A percentile compares a stretch with the other conserved stretches of the same genome.
Evolutionary conservation across 495 filamentous ascomycete genomes (phyloP).

Genomic region (Pyrenula aspistea): DNA sequence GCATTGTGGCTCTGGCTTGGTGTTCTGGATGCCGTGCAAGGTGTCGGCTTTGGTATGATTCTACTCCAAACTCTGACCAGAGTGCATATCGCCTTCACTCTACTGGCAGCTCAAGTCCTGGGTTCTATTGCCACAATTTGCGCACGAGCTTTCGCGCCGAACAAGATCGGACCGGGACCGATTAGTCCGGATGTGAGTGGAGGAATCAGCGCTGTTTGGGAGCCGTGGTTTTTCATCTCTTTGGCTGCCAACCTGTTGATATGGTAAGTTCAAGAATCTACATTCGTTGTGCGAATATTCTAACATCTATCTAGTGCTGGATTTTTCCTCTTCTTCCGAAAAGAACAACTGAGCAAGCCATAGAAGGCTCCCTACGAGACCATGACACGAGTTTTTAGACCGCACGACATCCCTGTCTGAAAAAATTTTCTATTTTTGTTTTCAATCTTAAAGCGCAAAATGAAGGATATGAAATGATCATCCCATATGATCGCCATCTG

Average conservation of each 20-base stretch:
- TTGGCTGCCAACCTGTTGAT: constrained; percentile 49
- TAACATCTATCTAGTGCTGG: constrained; percentile 27
- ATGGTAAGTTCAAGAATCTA: constrained; percentile 26
- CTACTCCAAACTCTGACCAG: constrained; percentile 35
- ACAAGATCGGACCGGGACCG: constrained; percentile 35
- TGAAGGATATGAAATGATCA: not conserved
- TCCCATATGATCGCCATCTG: not conserved
- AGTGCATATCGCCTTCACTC: constrained; percentile 36
- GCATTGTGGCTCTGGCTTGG: constrained; percentile 40
- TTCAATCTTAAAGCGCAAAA: not conserved
- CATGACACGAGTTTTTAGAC: not conserved
- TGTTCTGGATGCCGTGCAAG: constrained; percentile 34
- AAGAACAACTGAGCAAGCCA: constrained; percentile 60
- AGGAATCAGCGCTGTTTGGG: constrained; percentile 32
- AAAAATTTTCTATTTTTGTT: not conserved
- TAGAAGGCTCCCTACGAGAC: constrained; percentile 10
- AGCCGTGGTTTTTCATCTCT: constrained; percentile 56
- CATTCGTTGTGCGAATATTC: not conserved
- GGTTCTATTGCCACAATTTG: constrained; percentile 38
- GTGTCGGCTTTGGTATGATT: constrained; percentile 41
- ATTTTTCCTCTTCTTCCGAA: constrained; percentile 59
- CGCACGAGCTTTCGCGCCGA: constrained; percentile 32
- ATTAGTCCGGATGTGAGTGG: constrained; percentile 33
- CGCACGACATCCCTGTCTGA: not conserved
- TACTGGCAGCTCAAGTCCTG: constrained; percentile 36